Percentiles rank a stretch among this genome's conserved stretches.
phyloP scores from a whole-genome alignment of 495 filamentous ascomycete species.

The Penicillium coffeae region DNA sequence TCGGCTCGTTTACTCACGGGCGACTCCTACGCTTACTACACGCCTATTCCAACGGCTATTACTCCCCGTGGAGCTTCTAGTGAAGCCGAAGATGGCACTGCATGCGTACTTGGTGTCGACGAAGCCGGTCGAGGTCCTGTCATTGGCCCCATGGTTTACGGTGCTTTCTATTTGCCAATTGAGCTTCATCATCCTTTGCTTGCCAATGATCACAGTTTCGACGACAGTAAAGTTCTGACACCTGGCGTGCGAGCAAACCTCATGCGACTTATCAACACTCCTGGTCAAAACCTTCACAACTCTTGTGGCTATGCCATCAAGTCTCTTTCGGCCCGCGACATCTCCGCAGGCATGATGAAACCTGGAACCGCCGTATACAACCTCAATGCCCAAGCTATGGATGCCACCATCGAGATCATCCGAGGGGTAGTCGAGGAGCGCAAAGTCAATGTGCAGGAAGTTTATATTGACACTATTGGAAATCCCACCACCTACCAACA shows the following conservation, averaged over 20 bases:
- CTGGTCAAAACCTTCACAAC: slow-evolving; percentile 56
- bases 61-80: slow-evolving; percentile 31
- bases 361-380: slow-evolving; percentile 67
- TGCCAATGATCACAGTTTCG: slow-evolving; percentile 72
- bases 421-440: slow-evolving; percentile 61
- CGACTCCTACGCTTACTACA: slow-evolving; percentile 80
- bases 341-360: slow-evolving; percentile 73
- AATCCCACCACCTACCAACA: slow-evolving; percentile 76
- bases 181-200: slow-evolving; percentile 66
- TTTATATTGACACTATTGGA: slow-evolving; percentile 95
- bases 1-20: slow-evolving; percentile 58
- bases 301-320: slow-evolving; percentile 80
- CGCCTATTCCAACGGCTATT: slow-evolving; percentile 56
- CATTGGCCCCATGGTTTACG: slow-evolving; percentile 96
- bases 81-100: slow-evolving; percentile 26
- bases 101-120: slow-evolving; percentile 81
- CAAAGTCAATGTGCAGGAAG: slow-evolving; percentile 76
- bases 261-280: slow-evolving; percentile 70
- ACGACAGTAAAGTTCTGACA: slow-evolving; percentile 87
- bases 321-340: slow-evolving; percentile 79
- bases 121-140: slow-evolving; percentile 96
- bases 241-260: slow-evolving; percentile 66
- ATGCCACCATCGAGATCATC: slow-evolving; percentile 87
- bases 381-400: slow-evolving; percentile 95
- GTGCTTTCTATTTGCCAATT: slow-evolving; percentile 77